These are phyloP conservation scores for Cladorrhinum sp. DNA, from an alignment of 2,329 filamentous ascomycete genomes.

Conservation along the genomic window DNA sequence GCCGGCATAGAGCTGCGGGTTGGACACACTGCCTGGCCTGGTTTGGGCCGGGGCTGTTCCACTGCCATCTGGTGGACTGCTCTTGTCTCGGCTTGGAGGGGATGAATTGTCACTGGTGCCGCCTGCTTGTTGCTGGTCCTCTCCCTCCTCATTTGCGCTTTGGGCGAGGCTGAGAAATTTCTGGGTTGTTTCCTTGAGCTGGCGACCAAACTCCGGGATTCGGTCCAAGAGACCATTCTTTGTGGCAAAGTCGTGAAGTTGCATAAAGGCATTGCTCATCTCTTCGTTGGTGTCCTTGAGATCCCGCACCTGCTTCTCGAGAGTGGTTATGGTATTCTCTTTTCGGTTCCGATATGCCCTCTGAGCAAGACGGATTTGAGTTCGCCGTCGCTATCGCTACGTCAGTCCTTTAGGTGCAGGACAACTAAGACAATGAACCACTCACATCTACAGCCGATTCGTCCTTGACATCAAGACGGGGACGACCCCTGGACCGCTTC, in stretches of 20 bases:
- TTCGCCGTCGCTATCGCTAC: slow-evolving; percentile 63
- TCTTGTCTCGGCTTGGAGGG: slow-evolving; percentile 1
- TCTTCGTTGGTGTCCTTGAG: slow-evolving; percentile 68
- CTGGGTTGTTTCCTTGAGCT: slow-evolving; percentile 55
- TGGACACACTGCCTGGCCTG: not conserved
- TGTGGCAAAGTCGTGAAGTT: slow-evolving; percentile 61
- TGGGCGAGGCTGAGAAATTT: slow-evolving; percentile 56
- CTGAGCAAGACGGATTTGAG: slow-evolving; percentile 83
- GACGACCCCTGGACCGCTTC: slow-evolving; percentile 68
- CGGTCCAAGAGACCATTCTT: slow-evolving; percentile 55
- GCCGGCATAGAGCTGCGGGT: slow-evolving; percentile 27
- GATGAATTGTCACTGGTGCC: slow-evolving; percentile 10
- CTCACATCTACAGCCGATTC: slow-evolving; percentile 75
- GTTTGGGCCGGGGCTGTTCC: not conserved
- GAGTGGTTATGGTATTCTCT: slow-evolving; percentile 71
- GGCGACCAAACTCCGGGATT: slow-evolving; percentile 54
- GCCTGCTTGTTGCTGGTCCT: slow-evolving; percentile 28
- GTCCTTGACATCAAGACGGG: slow-evolving; percentile 72
- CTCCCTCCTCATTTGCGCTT: slow-evolving; percentile 40
- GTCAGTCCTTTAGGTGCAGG: not conserved
- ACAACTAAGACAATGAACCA: slow-evolving; percentile 31
- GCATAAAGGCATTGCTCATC: slow-evolving; percentile 69
- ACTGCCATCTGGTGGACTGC: not conserved
- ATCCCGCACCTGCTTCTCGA: slow-evolving; percentile 67
- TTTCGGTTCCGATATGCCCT: slow-evolving; percentile 82